These are phyloP conservation scores for Cystobasidiopsis lactophilus DNA, from an alignment of 768 basidiomycete species.

Conservation along the genomic window DNA sequence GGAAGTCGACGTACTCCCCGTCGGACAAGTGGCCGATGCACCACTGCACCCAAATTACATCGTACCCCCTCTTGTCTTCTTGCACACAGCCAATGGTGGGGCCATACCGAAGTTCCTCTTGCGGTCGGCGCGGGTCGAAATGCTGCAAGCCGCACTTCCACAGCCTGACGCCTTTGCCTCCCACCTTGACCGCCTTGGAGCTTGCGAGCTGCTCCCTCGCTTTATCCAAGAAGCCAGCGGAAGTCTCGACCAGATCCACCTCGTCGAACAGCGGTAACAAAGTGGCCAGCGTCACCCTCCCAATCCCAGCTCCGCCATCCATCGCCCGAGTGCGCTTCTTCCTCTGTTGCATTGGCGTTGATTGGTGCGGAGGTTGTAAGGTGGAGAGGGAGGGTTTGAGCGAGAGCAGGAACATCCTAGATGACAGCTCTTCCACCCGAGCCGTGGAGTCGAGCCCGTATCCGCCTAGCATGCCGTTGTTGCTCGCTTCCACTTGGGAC, in stretches of 20 bases:
- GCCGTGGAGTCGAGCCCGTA: slow-evolving; percentile 37
- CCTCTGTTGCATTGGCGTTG: slow-evolving; percentile 16
- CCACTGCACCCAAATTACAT: slow-evolving; percentile 95
- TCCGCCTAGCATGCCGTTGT: slow-evolving; percentile 65
- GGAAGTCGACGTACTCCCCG: slow-evolving; percentile 51
- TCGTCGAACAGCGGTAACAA: slow-evolving; percentile 71
- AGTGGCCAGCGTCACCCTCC: slow-evolving; percentile 69
- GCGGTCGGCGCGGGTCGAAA: slow-evolving; percentile 44
- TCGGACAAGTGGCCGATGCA: slow-evolving; percentile 57
- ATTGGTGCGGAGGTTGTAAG: slow-evolving; percentile 50
- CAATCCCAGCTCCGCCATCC: slow-evolving; percentile 82
- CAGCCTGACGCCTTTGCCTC: slow-evolving; percentile 53
- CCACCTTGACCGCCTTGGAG: slow-evolving; percentile 26
- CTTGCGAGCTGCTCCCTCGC: slow-evolving; percentile 28
- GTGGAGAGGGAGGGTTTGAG: slow-evolving; percentile 57
- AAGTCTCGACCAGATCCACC: slow-evolving; percentile 77
- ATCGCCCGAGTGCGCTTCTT: slow-evolving; percentile 46
- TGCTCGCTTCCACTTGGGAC: slow-evolving; percentile 53
- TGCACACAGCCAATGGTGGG: slow-evolving; percentile 12
- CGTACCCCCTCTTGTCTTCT: slow-evolving; percentile 39
- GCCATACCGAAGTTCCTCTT: slow-evolving; percentile 21
- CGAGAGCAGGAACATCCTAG: slow-evolving; percentile 63
- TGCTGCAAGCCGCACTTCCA: slow-evolving; percentile 56
- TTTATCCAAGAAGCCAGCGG: slow-evolving; percentile 48
- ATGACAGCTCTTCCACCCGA: slow-evolving; percentile 69